Conservation (phyloP, 805 yeast genomes). For the Candida incommunis region DNA sequence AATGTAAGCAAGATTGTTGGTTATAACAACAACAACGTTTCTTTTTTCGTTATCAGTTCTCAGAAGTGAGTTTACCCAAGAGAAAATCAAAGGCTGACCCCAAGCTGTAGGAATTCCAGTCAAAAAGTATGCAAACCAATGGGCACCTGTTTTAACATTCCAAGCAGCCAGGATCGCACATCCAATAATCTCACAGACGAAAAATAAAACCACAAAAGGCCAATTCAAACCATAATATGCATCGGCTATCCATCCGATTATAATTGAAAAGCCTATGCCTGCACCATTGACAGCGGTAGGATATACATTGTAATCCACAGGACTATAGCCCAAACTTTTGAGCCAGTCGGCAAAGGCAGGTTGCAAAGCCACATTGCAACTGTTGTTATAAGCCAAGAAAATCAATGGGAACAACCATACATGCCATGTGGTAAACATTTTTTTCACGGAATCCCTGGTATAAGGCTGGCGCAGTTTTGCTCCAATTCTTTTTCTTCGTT, state of each 20-base stretch:
- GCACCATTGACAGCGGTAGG: constrained; percentile 28
- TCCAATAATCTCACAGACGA: constrained; percentile 26
- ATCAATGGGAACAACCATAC: constrained; percentile 29
- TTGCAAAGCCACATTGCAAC: constrained; percentile 23
- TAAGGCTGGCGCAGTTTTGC: constrained; percentile 12
- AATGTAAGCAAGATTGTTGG: constrained; percentile 30
- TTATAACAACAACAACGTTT: constrained; percentile 25
- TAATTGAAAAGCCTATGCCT: constrained; percentile 25
- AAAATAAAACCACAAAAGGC: constrained; percentile 25
- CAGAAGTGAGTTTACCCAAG: constrained; percentile 40
- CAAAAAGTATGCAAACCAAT: constrained; percentile 37
- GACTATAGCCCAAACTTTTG: constrained; percentile 22
- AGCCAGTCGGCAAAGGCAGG: constrained; percentile 36
- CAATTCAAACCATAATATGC: constrained; percentile 25
- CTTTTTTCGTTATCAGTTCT: constrained; percentile 27
- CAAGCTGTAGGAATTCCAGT: constrained; percentile 33
- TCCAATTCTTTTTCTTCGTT: constrained; percentile 22
- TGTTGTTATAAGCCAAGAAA: constrained; percentile 26
- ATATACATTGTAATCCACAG: constrained; percentile 26
- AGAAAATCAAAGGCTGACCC: constrained; percentile 43
- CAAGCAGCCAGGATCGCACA: constrained; percentile 31
- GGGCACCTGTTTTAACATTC: constrained; percentile 34
- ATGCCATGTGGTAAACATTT: constrained; percentile 32
- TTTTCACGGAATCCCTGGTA: constrained; percentile 24
- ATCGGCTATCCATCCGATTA: constrained; percentile 26